Evolutionary conservation across 2,329 filamentous ascomycete species (phyloP).

Genomic region (Stagonosporopsis rhizophila): DNA sequence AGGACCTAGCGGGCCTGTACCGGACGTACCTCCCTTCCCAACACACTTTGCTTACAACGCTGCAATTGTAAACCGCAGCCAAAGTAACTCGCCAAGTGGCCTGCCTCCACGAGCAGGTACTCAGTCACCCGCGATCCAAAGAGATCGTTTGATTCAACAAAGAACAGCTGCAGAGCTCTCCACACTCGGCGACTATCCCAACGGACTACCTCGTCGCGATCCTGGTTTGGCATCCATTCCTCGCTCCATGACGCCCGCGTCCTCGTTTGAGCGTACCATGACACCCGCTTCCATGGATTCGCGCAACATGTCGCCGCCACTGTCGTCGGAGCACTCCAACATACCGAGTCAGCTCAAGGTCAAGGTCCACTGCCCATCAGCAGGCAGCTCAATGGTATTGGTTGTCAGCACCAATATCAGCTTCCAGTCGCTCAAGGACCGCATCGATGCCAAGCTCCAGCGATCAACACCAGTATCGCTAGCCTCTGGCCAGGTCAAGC

Average conservation of each 20-base stretch:
- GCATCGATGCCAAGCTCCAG: slow-evolving; percentile 93
- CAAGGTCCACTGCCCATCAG: slow-evolving; percentile 80
- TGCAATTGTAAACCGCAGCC: slow-evolving; percentile 74
- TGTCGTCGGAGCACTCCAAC: slow-evolving; percentile 39
- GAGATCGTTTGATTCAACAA: slow-evolving; percentile 61
- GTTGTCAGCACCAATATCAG: slow-evolving; percentile 95
- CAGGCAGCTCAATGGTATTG: slow-evolving; percentile 91
- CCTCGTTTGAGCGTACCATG: slow-evolving; percentile 49
- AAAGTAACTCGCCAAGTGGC: slow-evolving; percentile 79
- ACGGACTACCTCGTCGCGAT: slow-evolving; percentile 41
- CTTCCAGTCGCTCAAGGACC: slow-evolving; percentile 90
- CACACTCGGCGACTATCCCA: slow-evolving; percentile 49
- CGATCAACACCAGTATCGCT: slow-evolving; percentile 86
- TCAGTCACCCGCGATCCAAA: slow-evolving; percentile 73
- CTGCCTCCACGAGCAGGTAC: slow-evolving; percentile 72
- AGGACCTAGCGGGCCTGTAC: slow-evolving; percentile 58
- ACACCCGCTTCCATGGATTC: slow-evolving; percentile 49
- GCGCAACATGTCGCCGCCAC: slow-evolving; percentile 49
- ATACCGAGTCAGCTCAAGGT: slow-evolving; percentile 86
- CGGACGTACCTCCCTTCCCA: slow-evolving; percentile 62
- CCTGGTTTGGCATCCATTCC: slow-evolving; percentile 36
- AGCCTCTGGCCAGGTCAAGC: slow-evolving; percentile 78
- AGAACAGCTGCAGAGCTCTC: slow-evolving; percentile 44
- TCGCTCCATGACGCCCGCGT: slow-evolving; percentile 49
- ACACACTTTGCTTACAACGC: slow-evolving; percentile 64